Percentiles rank a stretch among this genome's conserved stretches.
phyloP scores from a whole-genome alignment of 2,329 filamentous ascomycete genomes.

The Metarhizium guizhouense region DNA sequence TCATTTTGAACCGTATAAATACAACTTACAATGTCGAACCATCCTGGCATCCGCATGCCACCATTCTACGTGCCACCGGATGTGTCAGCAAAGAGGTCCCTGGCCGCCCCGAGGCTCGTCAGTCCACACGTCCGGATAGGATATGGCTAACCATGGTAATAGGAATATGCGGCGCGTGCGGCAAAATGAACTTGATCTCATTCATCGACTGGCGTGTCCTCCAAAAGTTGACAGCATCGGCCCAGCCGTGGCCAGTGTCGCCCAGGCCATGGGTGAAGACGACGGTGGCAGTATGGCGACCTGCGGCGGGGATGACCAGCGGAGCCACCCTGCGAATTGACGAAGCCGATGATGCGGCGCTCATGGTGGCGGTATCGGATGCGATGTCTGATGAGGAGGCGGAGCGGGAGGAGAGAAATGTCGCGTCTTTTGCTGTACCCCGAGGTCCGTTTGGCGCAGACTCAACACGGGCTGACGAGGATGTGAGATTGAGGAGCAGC shows the following conservation, averaged over 20 bases:
- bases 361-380: neutral
- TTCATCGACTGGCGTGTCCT: slow-evolving; percentile 69
- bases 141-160: slow-evolving; percentile 53
- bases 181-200: slow-evolving; percentile 89
- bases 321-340: slow-evolving; percentile 31
- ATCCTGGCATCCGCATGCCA: slow-evolving; percentile 75
- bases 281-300: slow-evolving; percentile 83
- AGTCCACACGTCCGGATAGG: neutral
- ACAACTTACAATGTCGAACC: slow-evolving; percentile 66
- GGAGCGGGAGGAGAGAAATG: neutral
- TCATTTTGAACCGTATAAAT: neutral
- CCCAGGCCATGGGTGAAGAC: slow-evolving; percentile 92
- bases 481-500: neutral
- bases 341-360: slow-evolving; percentile 14
- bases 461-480: neutral
- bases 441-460: neutral
- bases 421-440: neutral
- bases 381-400: neutral
- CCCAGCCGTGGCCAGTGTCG: slow-evolving; percentile 73
- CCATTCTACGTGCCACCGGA: slow-evolving; percentile 44
- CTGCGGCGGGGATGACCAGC: slow-evolving; percentile 69
- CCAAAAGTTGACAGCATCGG: slow-evolving; percentile 79
- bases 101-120: neutral
- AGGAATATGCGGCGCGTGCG: slow-evolving; percentile 78
- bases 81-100: neutral